Evolutionary conservation across 1,284 basidiomycete genomes (phyloP).

Genomic region (Erythrobasidium hasegawianum): DNA sequence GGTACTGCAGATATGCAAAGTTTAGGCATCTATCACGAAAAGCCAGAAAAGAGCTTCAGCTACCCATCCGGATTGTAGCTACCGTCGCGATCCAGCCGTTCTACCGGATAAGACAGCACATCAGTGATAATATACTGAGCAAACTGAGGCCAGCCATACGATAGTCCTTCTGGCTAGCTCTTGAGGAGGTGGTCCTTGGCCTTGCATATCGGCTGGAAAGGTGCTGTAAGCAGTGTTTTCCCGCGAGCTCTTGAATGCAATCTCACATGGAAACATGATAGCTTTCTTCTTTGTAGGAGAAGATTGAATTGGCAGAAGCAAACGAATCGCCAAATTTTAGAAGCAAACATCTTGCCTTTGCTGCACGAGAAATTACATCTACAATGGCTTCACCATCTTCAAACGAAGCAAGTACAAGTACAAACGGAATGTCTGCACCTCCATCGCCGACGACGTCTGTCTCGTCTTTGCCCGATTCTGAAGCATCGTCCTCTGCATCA

Average conservation of each 20-base stretch:
- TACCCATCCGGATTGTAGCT: constrained; percentile 25
- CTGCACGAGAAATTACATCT: too few species aligned
- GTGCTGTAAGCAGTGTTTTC: not conserved
- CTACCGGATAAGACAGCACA: not conserved
- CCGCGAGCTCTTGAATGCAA: not conserved
- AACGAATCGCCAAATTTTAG: not conserved
- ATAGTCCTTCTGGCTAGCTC: constrained; percentile 10
- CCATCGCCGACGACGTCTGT: constrained; percentile 21
- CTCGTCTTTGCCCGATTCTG: constrained; percentile 10
- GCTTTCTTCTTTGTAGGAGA: not conserved
- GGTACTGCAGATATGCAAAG: constrained; percentile 14
- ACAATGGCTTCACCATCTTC: not conserved
- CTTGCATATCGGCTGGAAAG: not conserved
- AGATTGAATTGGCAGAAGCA: not conserved
- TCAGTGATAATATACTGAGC: not conserved
- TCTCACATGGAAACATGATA: constrained; percentile 19
- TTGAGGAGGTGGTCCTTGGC: constrained; percentile 17
- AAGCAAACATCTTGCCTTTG: too few species aligned
- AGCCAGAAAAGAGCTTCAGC: not conserved
- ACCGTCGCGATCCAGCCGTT: constrained; percentile 26
- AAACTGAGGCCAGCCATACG: constrained; percentile 1
- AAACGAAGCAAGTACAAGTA: constrained; percentile 26
- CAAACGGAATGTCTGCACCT: constrained; percentile 13
- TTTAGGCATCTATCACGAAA: not conserved
- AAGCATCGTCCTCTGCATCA: constrained; percentile 4